Evolutionary conservation across 1,139 yeast genomes (phyloP).

Genomic region (Torulaspora pretoriensis): DNA sequence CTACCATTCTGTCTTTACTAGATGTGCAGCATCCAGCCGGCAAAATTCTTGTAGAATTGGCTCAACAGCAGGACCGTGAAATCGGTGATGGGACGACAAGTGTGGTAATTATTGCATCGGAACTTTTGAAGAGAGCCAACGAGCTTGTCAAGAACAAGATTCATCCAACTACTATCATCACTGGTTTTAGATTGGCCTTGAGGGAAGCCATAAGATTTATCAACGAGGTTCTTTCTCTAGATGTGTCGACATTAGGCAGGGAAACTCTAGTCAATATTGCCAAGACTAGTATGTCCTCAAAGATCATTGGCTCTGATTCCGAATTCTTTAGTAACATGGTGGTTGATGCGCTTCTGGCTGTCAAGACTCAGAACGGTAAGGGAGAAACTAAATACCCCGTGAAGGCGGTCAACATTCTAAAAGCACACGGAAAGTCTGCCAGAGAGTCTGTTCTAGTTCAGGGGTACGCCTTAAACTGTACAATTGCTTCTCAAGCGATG

Average conservation of each 20-base stretch:
- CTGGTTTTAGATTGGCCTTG: constrained; percentile 91
- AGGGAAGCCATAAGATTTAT: constrained; percentile 90
- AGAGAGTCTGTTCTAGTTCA: constrained; percentile 79
- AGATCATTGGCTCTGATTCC: constrained; percentile 93
- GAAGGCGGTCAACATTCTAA: constrained; percentile 91
- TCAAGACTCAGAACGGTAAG: constrained; percentile 80
- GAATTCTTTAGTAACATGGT: constrained; percentile 87
- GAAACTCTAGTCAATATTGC: constrained; percentile 83
- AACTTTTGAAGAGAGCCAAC: constrained; percentile 85
- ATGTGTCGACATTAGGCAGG: constrained; percentile 79
- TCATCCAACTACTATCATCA: constrained; percentile 96
- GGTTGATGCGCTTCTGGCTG: constrained; percentile 94
- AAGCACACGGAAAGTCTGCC: constrained; percentile 95
- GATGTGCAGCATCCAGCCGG: constrained; percentile 99
- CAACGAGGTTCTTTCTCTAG: constrained; percentile 74
- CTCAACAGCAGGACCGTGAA: constrained; percentile 98
- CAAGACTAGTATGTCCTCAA: constrained; percentile 94
- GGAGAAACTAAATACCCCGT: constrained; percentile 94
- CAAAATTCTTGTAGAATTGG: constrained; percentile 90
- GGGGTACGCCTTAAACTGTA: constrained; percentile 96
- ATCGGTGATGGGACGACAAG: constrained; percentile 98
- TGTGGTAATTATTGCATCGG: constrained; percentile 95
- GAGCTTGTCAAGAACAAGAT: constrained; percentile 89
- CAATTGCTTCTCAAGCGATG: constrained; percentile 98
- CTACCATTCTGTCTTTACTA: constrained; percentile 82